Evolutionary conservation across 164 flowering plant genomes (phyloP), one percentile per base, ranked within the genome.

Genomic region (Euptelea pleiosperma): DNA sequence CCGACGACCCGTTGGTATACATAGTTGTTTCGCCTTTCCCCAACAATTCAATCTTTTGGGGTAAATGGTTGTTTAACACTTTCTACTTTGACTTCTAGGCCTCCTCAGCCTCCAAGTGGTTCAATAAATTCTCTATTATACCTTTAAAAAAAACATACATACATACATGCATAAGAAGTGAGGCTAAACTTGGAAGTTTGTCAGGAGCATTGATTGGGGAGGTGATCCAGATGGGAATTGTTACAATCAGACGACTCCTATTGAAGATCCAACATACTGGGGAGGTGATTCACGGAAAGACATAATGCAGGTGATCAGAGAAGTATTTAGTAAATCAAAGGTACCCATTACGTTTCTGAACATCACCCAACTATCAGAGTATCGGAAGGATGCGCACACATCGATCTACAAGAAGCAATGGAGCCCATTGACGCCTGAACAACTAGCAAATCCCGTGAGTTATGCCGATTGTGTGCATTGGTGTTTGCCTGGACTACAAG

Each of bases 401-500:
- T 72, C 87, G 1, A 87, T 89, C 44, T 86, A 87, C 85, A 90
- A 87, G 90, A 84, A 83, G 82, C 97, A 89, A 21, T 87, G 97
- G 97, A 78, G 33, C 18, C 91, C 91, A 8, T 52, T 84, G 24
- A 87, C 85, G 0, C 76, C 89, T 0, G 84, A 82, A 65, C 96
- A 93, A 62, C 1, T 83, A 22, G 91, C 88, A 0, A 82, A 86
- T 60, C 98, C 98, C 0, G 66, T 37, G 1, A 83, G 90, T 74
- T 89, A 87, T 28, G 83, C 98, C 0, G 98, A 92, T 62, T 89
- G 97, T 36, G 75, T 76, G 15, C 96, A 93, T 57, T 89, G 97
- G 96, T 93, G 98, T 56, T 66, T 93, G 75, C 97, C 98, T 22
- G 96, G 98, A 21, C 76, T 89, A 35, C 98, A 84, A 65, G 98